A percentile compares a stretch with the other conserved stretches of the same genome.
phyloP scores from a whole-genome alignment of 768 basidiomycete genomes.

The Russula sp. region DNA sequence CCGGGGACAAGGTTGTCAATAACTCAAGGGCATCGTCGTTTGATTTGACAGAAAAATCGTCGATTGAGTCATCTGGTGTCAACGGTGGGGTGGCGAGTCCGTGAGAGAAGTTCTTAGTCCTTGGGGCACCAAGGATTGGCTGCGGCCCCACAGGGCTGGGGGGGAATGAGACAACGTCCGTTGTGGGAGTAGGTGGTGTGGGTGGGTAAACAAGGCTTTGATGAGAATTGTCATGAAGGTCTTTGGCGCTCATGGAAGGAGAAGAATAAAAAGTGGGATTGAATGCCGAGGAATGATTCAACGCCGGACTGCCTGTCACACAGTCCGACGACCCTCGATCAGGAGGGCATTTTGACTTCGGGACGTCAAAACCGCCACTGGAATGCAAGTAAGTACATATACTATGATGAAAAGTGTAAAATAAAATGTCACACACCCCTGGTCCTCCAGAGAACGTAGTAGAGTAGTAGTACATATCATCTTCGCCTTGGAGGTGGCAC shows the following conservation, averaged over 20 bases:
- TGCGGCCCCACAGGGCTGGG: conserved; percentile 30
- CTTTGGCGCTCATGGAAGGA: conserved; percentile 46
- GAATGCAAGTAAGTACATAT: neutral
- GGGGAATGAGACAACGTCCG: conserved; percentile 25
- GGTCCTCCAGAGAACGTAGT: conserved; percentile 94
- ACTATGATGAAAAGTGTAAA: neutral
- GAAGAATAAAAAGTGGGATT: conserved; percentile 29
- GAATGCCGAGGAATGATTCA: conserved; percentile 38
- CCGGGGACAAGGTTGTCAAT: conserved; percentile 75
- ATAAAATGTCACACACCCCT: conserved; percentile 54
- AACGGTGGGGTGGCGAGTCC: conserved; percentile 69
- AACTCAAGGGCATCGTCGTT: conserved; percentile 70
- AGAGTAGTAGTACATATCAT: conserved; percentile 87
- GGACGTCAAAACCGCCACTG: conserved; percentile 96
- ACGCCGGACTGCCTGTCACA: conserved; percentile 92
- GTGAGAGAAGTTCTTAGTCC: conserved; percentile 29
- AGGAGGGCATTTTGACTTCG: conserved; percentile 90
- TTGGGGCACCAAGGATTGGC: conserved; percentile 31
- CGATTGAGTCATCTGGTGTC: conserved; percentile 67
- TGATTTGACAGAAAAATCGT: conserved; percentile 42
- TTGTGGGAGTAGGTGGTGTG: conserved; percentile 31
- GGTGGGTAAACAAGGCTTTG: conserved; percentile 39
- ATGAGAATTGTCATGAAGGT: conserved; percentile 36
- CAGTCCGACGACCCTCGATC: conserved; percentile 92
- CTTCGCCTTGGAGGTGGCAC: conserved; percentile 76